These are phyloP conservation scores for Colletotrichum euphorbiae DNA, from an alignment of 2,329 filamentous ascomycete species.

Conservation along the genomic window DNA sequence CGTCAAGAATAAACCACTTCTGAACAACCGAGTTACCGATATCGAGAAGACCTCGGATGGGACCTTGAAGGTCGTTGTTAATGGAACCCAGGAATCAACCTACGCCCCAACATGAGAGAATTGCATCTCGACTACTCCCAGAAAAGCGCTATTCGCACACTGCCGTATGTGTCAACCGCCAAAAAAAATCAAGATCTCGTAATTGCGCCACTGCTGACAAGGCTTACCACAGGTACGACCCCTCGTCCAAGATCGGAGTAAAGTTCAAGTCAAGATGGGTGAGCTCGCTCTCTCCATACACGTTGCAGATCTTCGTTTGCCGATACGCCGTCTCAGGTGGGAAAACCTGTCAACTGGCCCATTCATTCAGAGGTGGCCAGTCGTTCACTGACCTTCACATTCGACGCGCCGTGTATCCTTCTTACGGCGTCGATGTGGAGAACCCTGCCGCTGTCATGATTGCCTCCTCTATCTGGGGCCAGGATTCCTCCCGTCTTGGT, in stretches of 20 bases:
- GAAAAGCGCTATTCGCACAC: slow-evolving; percentile 46
- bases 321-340: slow-evolving; percentile 34
- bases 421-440: slow-evolving; percentile 44
- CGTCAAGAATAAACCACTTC: slow-evolving; percentile 41
- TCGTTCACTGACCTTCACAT: slow-evolving; percentile 48
- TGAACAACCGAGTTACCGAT: slow-evolving; percentile 42
- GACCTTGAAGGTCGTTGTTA: slow-evolving; percentile 42
- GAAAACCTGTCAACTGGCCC: slow-evolving; percentile 41
- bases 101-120: slow-evolving; percentile 43
- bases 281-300: not conserved
- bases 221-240: slow-evolving; percentile 42
- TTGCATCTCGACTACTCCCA: slow-evolving; percentile 45
- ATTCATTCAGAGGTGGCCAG: slow-evolving; percentile 44
- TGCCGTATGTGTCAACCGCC: slow-evolving; percentile 40
- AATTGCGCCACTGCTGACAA: not conserved
- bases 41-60: slow-evolving; percentile 40
- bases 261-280: slow-evolving; percentile 47
- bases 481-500: slow-evolving; percentile 44
- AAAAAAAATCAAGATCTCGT: too few relatives aligned
- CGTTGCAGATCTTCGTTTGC: not conserved
- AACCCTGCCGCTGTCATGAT: slow-evolving; percentile 44
- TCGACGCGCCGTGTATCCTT: slow-evolving; percentile 49
- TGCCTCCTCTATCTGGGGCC: slow-evolving; percentile 44
- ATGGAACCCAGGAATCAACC: slow-evolving; percentile 37
- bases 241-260: slow-evolving; percentile 47